Evolutionary conservation across 371 early-diverging fungal species (phyloP).

Genomic region (Mortierella sp.): DNA sequence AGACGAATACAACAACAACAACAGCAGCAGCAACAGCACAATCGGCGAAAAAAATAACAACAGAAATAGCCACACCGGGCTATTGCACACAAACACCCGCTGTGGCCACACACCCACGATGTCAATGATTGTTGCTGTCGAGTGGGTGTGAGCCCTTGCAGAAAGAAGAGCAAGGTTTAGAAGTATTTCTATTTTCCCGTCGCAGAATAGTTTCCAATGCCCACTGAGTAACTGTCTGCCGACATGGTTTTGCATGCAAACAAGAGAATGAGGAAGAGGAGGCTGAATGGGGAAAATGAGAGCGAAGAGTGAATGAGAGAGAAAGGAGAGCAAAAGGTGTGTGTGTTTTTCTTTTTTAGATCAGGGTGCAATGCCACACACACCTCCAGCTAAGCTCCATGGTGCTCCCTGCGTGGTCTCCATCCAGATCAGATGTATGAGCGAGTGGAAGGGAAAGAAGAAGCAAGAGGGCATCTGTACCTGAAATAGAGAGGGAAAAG

Average conservation of each 20-base stretch:
- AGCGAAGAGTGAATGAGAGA: neutral
- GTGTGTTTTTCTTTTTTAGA: constrained; percentile 1
- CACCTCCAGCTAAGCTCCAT: neutral
- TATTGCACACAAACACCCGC: neutral
- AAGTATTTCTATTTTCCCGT: neutral
- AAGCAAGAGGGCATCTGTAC: neutral
- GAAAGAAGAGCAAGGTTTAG: constrained; percentile 1
- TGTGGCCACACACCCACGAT: constrained; percentile 9
- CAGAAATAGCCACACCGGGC: constrained; percentile 2
- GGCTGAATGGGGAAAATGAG: neutral
- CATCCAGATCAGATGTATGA: neutral
- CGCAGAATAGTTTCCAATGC: constrained; percentile 3
- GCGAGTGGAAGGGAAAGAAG: neutral
- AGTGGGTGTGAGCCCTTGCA: neutral
- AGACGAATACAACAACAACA: too few relatives aligned
- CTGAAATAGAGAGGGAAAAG: neutral
- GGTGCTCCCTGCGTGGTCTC: neutral
- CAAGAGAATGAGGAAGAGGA: too few relatives aligned
- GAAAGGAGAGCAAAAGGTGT: too few relatives aligned
- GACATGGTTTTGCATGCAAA: neutral
- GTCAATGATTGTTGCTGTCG: neutral
- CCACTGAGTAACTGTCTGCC: neutral
- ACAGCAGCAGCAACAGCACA: too few relatives aligned
- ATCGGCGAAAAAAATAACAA: neutral
- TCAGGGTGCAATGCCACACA: constrained; percentile 3